phyloP scores from a whole-genome alignment of 495 filamentous ascomycete species.

The Annulohypoxylon bovei region DNA sequence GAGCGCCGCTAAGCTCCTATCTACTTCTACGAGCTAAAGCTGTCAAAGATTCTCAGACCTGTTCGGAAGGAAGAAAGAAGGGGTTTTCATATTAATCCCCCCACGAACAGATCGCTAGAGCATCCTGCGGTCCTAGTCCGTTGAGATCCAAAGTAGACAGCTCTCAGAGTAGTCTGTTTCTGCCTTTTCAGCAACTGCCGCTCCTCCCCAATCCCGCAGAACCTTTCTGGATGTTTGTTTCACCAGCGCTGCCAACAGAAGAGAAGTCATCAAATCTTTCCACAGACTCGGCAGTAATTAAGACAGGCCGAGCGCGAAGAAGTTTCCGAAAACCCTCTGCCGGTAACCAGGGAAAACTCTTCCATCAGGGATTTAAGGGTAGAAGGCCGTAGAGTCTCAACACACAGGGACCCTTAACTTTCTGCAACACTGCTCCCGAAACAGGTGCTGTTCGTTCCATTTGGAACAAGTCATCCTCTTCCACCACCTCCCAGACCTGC shows the following conservation, averaged over 20 bases:
- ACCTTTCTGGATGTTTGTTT: slow-evolving; percentile 44
- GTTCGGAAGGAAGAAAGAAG: slow-evolving; percentile 45
- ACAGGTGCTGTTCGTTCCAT: slow-evolving; percentile 42
- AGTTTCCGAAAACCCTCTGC: neutral
- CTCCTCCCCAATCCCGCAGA: slow-evolving; percentile 19
- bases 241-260: slow-evolving; percentile 29
- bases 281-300: slow-evolving; percentile 40
- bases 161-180: slow-evolving; percentile 31
- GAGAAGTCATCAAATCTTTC: slow-evolving; percentile 31
- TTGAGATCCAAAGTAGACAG: slow-evolving; percentile 34
- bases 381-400: slow-evolving; percentile 13
- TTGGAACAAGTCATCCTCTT: slow-evolving; percentile 33
- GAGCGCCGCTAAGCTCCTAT: slow-evolving; percentile 28
- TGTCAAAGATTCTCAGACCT: slow-evolving; percentile 44
- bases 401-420: slow-evolving; percentile 28
- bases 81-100: slow-evolving; percentile 46
- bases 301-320: slow-evolving; percentile 39
- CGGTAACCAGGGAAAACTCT: neutral
- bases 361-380: neutral
- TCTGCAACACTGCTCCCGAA: slow-evolving; percentile 47
- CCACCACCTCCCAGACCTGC: slow-evolving; percentile 17
- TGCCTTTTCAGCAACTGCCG: slow-evolving; percentile 29
- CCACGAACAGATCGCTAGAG: slow-evolving; percentile 38
- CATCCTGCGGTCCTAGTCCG: slow-evolving; percentile 37
- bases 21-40: slow-evolving; percentile 40